phyloP scores from a whole-genome alignment of 768 basidiomycete species.

The Pulveroboletus sp. region DNA sequence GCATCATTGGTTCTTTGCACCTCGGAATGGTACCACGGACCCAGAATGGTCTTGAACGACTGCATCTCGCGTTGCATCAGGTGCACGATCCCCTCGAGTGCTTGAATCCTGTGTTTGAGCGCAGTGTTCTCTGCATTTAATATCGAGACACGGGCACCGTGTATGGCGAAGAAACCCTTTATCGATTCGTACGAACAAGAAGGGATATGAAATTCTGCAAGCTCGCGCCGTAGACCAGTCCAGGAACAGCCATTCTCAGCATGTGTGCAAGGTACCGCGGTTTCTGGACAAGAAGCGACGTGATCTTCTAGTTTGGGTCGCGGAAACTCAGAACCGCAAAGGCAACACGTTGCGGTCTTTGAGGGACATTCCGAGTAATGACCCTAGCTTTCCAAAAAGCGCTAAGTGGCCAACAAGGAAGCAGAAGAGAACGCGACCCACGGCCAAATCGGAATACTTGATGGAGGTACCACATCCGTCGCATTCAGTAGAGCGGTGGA shows the following conservation, averaged over 20 bases:
- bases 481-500: constrained; percentile 36
- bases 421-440: constrained; percentile 21
- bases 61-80: constrained; percentile 54
- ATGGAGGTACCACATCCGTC: constrained; percentile 36
- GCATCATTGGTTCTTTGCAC: constrained; percentile 22
- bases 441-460: constrained; percentile 36
- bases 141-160: constrained; percentile 36
- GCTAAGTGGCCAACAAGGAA: constrained; percentile 2
- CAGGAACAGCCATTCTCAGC: constrained; percentile 50
- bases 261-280: constrained; percentile 43
- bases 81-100: constrained; percentile 53
- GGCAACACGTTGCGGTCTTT: constrained; percentile 35
- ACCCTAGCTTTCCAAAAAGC: constrained; percentile 24
- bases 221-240: constrained; percentile 40
- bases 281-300: constrained; percentile 36
- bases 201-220: constrained; percentile 36
- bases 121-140: constrained; percentile 63
- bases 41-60: constrained; percentile 52
- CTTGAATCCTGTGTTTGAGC: constrained; percentile 54
- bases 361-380: constrained; percentile 40
- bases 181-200: constrained; percentile 58
- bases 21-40: constrained; percentile 56
- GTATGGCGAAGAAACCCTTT: constrained; percentile 53
- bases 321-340: constrained; percentile 37
- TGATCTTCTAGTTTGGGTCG: constrained; percentile 37